These are phyloP conservation scores for Phaeophleospora eucalypticola DNA, from an alignment of 2,329 filamentous ascomycete genomes.

Conservation along the genomic window DNA sequence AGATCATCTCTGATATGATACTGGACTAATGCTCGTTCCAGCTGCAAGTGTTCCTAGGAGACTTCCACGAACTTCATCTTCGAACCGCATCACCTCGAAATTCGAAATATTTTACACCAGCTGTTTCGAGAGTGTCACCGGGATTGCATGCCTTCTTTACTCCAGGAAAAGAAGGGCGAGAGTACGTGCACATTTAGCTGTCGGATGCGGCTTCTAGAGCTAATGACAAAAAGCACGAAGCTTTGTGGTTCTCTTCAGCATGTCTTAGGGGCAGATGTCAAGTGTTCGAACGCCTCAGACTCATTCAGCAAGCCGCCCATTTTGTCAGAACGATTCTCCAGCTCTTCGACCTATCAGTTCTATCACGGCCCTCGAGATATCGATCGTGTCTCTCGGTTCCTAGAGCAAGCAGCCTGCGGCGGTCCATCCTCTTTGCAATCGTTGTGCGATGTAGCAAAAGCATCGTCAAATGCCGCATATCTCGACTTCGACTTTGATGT, in stretches of 20 bases:
- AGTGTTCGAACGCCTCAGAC: conserved; percentile 45
- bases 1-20: no score
- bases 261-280: conserved; percentile 52
- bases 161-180: conserved; percentile 41
- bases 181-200: conserved; percentile 4
- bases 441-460: neutral
- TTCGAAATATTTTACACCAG: conserved; percentile 62
- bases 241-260: conserved; percentile 58
- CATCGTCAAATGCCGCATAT: conserved; percentile 33
- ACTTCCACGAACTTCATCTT: conserved; percentile 69
- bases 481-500: conserved; percentile 76
- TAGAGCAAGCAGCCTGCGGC: neutral
- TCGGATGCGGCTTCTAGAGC: neutral
- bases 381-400: conserved; percentile 39
- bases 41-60: conserved; percentile 59
- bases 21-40: conserved; percentile 26
- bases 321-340: conserved; percentile 57
- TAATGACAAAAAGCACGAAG: conserved; percentile 17
- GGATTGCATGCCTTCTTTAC: conserved; percentile 80
- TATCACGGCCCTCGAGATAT: conserved; percentile 62
- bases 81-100: conserved; percentile 65
- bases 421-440: neutral
- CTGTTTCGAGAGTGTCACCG: conserved; percentile 69
- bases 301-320: conserved; percentile 43
- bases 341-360: conserved; percentile 64